Conservation (phyloP, 345 rosid genomes). For the Excoecaria cochinchinensis region DNA sequence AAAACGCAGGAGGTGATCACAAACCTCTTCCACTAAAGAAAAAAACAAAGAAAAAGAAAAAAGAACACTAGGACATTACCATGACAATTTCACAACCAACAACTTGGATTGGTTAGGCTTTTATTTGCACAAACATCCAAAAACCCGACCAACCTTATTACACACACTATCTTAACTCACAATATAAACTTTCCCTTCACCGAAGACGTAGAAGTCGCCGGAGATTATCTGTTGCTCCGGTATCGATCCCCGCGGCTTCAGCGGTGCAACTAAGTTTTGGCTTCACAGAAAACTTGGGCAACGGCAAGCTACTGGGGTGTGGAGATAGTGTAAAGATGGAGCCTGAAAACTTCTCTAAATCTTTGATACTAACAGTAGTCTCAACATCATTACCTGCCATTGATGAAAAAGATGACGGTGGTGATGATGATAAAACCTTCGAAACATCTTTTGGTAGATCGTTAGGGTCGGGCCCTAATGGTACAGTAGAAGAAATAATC, state of each 20-base stretch:
- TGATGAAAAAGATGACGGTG: no score
- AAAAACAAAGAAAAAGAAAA: neutral
- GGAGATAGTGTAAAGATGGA: conserved; percentile 24
- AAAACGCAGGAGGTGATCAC: conserved; percentile 27
- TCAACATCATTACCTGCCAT: no score
- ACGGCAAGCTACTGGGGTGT: conserved; percentile 33
- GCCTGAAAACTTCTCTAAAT: conserved; percentile 32
- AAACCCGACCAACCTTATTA: neutral
- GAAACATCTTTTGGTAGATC: conserved; percentile 46
- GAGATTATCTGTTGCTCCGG: conserved; percentile 60
- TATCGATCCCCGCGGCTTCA: conserved; percentile 41
- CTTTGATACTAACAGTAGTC: no score
- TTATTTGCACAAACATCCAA: conserved; percentile 20
- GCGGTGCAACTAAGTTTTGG: conserved; percentile 29
- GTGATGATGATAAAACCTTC: conserved; percentile 11
- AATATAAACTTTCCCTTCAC: conserved; percentile 27
- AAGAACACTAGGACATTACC: neutral
- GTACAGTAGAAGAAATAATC: conserved; percentile 19
- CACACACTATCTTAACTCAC: neutral
- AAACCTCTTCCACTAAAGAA: neutral
- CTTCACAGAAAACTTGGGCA: conserved; percentile 30
- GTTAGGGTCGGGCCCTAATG: conserved; percentile 44
- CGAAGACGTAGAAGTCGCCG: conserved; percentile 66
- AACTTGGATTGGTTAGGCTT: conserved; percentile 16
- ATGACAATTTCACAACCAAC: conserved; percentile 13